Evolutionary conservation across 2,329 filamentous ascomycete genomes (phyloP).

Genomic region (Trichophyton verrucosum): DNA sequence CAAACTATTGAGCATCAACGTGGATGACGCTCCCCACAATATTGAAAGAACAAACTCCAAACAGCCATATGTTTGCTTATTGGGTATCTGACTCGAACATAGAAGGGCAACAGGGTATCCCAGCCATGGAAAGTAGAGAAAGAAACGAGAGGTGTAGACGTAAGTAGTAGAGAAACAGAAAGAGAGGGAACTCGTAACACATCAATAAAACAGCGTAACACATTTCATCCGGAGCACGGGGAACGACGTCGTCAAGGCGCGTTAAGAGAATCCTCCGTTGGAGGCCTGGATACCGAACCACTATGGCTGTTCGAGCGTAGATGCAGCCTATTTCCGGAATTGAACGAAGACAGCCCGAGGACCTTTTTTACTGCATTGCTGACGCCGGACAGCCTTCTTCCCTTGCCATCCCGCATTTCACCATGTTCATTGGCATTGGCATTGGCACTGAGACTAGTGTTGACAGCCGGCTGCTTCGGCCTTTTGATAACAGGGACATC

Average conservation of each 20-base stretch:
- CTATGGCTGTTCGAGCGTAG: slow-evolving; percentile 23
- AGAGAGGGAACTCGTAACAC: no score
- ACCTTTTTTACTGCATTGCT: slow-evolving; percentile 32
- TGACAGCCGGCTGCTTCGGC: background rate
- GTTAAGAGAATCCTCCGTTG: background rate
- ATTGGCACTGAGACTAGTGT: no score
- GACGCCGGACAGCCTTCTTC: slow-evolving; percentile 22
- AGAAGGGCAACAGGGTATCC: background rate
- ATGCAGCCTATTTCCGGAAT: slow-evolving; percentile 26
- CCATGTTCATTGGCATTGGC: background rate
- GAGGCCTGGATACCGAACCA: background rate
- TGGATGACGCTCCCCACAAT: background rate
- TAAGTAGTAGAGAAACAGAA: no score
- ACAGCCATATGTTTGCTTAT: background rate
- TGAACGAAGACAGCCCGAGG: slow-evolving; percentile 24
- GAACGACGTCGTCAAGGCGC: background rate
- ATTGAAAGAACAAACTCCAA: background rate
- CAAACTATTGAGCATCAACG: background rate
- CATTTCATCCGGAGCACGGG: background rate
- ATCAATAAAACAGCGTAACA: background rate
- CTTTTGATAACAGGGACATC: slow-evolving; percentile 13
- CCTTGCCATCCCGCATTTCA: background rate
- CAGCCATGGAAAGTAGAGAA: background rate
- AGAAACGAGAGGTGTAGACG: background rate
- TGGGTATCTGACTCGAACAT: slow-evolving; percentile 1